Evolutionary conservation across 2,329 filamentous ascomycete species (phyloP), one percentile per base, ranked within the genome.

Genomic region (Verticillium tricorpus): DNA sequence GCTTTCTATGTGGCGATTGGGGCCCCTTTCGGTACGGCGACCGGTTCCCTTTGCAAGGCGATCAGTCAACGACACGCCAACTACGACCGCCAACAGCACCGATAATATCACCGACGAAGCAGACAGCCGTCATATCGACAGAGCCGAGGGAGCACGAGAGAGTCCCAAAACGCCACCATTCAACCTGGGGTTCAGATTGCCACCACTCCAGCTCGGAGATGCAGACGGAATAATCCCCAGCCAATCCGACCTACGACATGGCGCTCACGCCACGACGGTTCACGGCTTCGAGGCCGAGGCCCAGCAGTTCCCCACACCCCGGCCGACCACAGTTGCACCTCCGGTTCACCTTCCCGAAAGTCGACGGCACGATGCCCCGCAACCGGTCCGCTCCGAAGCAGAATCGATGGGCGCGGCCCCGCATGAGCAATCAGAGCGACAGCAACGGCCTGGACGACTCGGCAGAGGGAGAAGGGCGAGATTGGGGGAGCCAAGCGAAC

Each of bases 91-190:
- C 45, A 22, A 12, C 8, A 14, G 19, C 19, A 52, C 12, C 45
- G 9, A 25, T 5, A 5, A 35, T 14, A 35, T 9, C 40, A 9
- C 40, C 40, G 40, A 50, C 40, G 40, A 50, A 8, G 40, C 40
- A 12, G 17, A n/a, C 34, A 9, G 34, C 34, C 34, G 4, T 35
- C 34, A 4, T 35, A 14, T 9, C 22, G 40, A 9, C 22, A 15
- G 22, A 15, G 22, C 25, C 28, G 54, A 25, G 15, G 54, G 22
- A 9, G 28, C 31, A 5, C 45, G 50, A 19, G 74, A 79, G 56
- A 80, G 76, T 22, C 80, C 81, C 37, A 85, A 85, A 67, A 78
- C 79, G 1, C 79, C 81, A 2, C 72, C 73, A 2, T 76, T 79
- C 57, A 69, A 72, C 19, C 67, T 79, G 3, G 71, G 72, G n/a